These are phyloP conservation scores for Cutaneotrichosporon cavernicola DNA, from an alignment of 1,284 basidiomycete genomes.

Conservation along the genomic window DNA sequence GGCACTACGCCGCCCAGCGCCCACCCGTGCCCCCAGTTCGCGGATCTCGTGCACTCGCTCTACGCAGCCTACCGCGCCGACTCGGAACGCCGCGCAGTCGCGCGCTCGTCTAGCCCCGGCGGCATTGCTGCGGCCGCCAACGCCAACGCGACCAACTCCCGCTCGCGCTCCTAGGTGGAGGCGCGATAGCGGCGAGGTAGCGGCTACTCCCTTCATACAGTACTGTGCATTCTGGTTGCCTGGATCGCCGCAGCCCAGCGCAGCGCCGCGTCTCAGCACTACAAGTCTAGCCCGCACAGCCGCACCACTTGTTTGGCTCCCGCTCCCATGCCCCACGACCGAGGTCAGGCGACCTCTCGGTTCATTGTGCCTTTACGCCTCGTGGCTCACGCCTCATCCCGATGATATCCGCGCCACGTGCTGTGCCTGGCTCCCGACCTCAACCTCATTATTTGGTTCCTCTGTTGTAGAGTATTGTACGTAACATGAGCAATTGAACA, in stretches of 20 bases:
- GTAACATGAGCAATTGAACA: not conserved
- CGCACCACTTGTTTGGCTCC: not conserved
- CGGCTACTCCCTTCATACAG: no score
- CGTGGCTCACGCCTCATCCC: not conserved
- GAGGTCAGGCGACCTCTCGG: no score
- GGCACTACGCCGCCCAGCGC: constrained; percentile 20
- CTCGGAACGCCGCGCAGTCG: not conserved
- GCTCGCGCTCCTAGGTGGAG: not conserved
- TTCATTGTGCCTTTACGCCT: no score
- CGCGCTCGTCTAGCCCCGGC: constrained; percentile 9
- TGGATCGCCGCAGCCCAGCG: no score
- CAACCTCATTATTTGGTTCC: constrained; percentile 1
- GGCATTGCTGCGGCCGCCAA: not conserved
- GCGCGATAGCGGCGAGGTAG: no score
- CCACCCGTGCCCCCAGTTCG: constrained; percentile 45
- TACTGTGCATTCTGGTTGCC: no score
- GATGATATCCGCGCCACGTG: not conserved
- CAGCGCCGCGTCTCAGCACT: no score
- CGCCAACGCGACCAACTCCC: not conserved
- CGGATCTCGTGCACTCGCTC: constrained; percentile 39
- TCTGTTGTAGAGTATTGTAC: constrained; percentile 1
- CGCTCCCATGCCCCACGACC: no score
- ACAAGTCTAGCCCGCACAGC: no score
- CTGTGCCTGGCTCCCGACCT: not conserved
- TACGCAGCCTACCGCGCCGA: constrained; percentile 31